These are phyloP conservation scores for Crithidia sp. DNA, from an alignment of 208 protist species.

Conservation along the genomic window DNA sequence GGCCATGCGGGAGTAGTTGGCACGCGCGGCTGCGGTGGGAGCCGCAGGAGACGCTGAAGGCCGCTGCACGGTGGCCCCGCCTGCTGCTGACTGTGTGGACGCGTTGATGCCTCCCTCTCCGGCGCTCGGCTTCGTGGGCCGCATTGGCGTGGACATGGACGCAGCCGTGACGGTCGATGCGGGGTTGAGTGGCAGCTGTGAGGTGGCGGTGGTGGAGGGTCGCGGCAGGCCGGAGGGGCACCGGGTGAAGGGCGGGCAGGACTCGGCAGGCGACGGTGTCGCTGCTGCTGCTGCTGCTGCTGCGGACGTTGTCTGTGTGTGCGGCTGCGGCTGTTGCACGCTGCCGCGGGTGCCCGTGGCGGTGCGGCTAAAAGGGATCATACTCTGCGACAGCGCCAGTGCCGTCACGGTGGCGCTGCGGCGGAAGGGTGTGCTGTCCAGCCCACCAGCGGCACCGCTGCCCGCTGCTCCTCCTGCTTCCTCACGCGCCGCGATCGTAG, in stretches of 20 bases:
- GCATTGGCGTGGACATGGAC: conserved; percentile 15
- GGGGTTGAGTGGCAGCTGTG: too few species aligned
- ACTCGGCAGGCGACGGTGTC: conserved; percentile 5
- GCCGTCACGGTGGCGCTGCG: conserved; percentile 45
- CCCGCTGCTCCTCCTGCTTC: background rate
- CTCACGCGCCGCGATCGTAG: conserved; percentile 15
- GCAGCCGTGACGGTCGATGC: background rate
- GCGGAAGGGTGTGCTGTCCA: conserved; percentile 33
- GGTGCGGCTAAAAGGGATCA: conserved; percentile 46
- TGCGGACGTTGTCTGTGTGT: background rate
- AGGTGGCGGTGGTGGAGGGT: background rate
- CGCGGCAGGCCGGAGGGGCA: conserved; percentile 22
- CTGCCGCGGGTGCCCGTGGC: conserved; percentile 26
- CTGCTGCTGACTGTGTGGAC: background rate
- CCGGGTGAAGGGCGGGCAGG: conserved; percentile 22
- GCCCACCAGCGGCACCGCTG: background rate
- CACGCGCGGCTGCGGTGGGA: conserved; percentile 3
- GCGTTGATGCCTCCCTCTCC: background rate
- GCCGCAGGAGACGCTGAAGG: conserved; percentile 7
- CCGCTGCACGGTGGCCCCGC: background rate
- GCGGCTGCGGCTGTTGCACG: conserved; percentile 13
- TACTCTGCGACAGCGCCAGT: conserved; percentile 46
- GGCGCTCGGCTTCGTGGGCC: conserved; percentile 15
- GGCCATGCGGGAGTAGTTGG: conserved; percentile 37
- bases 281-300: too few species aligned